Base-by-base conservation (phyloP, 495 filamentous ascomycete species). In the Hypoxylon fragiforme region DNA sequence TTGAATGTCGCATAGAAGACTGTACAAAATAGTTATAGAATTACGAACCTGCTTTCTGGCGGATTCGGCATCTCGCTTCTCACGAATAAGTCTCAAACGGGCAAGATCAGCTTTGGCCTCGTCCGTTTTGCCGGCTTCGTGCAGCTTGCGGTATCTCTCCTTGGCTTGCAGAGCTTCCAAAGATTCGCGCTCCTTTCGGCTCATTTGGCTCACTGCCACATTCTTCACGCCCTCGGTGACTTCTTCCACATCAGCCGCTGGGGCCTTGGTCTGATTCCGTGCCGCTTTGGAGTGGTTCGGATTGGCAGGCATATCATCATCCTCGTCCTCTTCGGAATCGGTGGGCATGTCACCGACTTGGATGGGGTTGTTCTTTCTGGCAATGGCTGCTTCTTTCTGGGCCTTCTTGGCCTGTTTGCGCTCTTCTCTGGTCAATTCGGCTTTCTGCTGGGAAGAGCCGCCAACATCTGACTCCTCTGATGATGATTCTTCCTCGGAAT, bases 91-190 rank as follows among this genome's bases (percentile, higher is more conserved):
- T 59, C 75, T 81, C 66, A 98, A 68, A 44, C 94, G 77, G 42
- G 89, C 94, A 64, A 97, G 62, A 77, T 98, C 94, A n/a, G 90
- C 85, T 60, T 87, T 87, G 15, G 92, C 94, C 77, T 97, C 90
- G 46, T 98, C 95, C 31, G 94, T 97, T 81, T 97, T 97, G 47
- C 94, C 94, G 62, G 90, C 90, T 49, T 90, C 90, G 63, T 98
- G 94, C 59, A 97, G 68, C 78, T 97, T 96, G 80, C 87, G 80
- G 65, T 96, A 97, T 45, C 86, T 79, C 77, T 96, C 92, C 65
- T 90, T 89, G 7, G 90, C 90, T 69, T 90, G 87, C 57, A 87
- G 85, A 0, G 92, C 91, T 75, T 96, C 85, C 19, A 95, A 57
- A 0, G 94, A 90, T 75, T 97, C 94, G 12, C 91, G 79, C 81